These are phyloP conservation scores for Papiliotrema nemorosa DNA, from an alignment of 1,284 basidiomycete species.

Conservation along the genomic window DNA sequence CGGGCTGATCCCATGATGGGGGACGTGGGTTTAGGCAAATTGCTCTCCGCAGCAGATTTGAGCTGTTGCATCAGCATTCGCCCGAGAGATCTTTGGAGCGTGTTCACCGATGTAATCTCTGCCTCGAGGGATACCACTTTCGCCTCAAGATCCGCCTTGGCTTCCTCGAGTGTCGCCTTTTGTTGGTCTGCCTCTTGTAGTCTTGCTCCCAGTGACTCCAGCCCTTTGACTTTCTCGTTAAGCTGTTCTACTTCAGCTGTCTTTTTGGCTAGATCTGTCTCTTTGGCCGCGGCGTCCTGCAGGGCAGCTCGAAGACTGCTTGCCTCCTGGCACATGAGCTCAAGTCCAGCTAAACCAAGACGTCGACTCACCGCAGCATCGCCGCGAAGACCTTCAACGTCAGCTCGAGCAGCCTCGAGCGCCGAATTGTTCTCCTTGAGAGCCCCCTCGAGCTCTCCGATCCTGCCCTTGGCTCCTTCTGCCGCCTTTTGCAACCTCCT, in stretches of 20 bases:
- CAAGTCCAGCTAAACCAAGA: neutral
- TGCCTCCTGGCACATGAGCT: conserved; percentile 41
- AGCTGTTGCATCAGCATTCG: conserved; percentile 12
- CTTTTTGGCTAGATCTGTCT: conserved; percentile 25
- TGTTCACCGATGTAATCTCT: conserved; percentile 30
- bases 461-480: conserved; percentile 58
- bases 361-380: conserved; percentile 65
- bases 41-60: conserved; percentile 9
- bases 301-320: conserved; percentile 47
- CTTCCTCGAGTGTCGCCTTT: conserved; percentile 6
- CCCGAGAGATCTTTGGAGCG: neutral
- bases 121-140: conserved; percentile 30
- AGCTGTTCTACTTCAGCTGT: conserved; percentile 33
- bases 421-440: conserved; percentile 81
- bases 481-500: conserved; percentile 63
- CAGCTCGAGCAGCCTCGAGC: conserved; percentile 84
- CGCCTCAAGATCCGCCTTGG: conserved; percentile 18
- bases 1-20: conserved; percentile 1
- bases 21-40: neutral
- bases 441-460: conserved; percentile 82
- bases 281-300: conserved; percentile 27
- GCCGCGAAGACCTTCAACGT: conserved; percentile 76
- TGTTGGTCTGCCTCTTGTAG: conserved; percentile 18
- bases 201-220: conserved; percentile 11
- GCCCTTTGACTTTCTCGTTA: conserved; percentile 10